Evolutionary conservation across 495 filamentous ascomycete species (phyloP), one percentile per base, ranked within the genome.

Genomic region (Oleoguttula mirabilis): DNA sequence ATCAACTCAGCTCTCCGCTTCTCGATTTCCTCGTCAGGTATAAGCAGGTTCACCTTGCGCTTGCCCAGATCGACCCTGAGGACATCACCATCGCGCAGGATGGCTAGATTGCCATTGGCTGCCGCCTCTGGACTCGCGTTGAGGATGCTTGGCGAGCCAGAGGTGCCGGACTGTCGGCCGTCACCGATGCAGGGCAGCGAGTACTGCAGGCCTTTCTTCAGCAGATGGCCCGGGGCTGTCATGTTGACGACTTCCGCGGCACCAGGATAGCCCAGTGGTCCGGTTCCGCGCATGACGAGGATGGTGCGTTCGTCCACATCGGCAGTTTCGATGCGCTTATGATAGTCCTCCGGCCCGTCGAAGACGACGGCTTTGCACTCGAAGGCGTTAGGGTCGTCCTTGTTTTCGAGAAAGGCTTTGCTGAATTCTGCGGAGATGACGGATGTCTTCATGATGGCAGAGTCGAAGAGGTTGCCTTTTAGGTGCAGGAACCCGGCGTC

Each of bases 61-160:
- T 68, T 69, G 40, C 60, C 69, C 42, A 75, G 55, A 47, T 78
- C 74, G 33, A 78, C 70, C 5, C 70, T 61, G 14, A 78, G 54
- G 35, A 59, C 64, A 48, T 77, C 73, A 10, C 73, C 73, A 42
- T 76, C 66, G 15, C 56, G 57, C 16, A 76, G 46, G 21, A 77
- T 53, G 24, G 64, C 72, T 15, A 77, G 60, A 23, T 75, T 75
- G 8, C 73, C 73, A 6, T 73, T 72, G 10, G 71, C 70, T n/a
- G 72, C 71, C 31, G 73, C 73, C 45, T 77, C 73, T 8, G 73
- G 73, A 36, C 67, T 72, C 12, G 69, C 70, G 45, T 73, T 73
- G 16, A 73, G 51, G 36, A 75, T 75, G 16, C 67, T 72, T 10
- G 68, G 68, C 1, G 67, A 72, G 2, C 64, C 67, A n/a, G 69